A percentile compares a stretch with the other conserved stretches of the same genome.
phyloP scores from a whole-genome alignment of 139 green algal genomes.

The Coccomyxa sp. region DNA sequence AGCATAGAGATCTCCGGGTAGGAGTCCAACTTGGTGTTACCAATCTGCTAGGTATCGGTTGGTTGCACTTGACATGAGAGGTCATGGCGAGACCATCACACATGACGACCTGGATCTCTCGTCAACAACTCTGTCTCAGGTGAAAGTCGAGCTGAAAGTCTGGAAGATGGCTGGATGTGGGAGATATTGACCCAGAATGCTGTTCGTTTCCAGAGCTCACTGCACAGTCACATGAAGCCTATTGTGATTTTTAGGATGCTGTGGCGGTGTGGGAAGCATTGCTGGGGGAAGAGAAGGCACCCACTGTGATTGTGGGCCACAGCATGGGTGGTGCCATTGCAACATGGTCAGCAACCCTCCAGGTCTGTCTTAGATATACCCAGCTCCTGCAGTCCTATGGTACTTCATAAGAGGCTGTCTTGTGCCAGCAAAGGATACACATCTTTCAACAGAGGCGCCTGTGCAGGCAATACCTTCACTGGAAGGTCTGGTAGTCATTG shows the following conservation, averaged over 20 bases:
- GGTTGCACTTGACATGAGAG: slow-evolving; percentile 70
- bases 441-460: neutral
- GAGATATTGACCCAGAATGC: neutral
- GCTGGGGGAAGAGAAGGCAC: slow-evolving; percentile 30
- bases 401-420: neutral
- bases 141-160: neutral
- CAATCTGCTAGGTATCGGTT: slow-evolving; percentile 50
- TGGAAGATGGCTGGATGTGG: neutral
- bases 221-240: too few species aligned
- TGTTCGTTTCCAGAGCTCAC: too few species aligned
- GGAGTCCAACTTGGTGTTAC: too few species aligned
- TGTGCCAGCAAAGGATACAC: neutral
- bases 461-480: slow-evolving; percentile 38
- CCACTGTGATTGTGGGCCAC: slow-evolving; percentile 77
- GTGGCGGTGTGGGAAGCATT: slow-evolving; percentile 58
- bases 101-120: slow-evolving; percentile 64
- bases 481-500: slow-evolving; percentile 81
- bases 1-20: too few species aligned
- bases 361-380: slow-evolving; percentile 15
- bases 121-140: slow-evolving; percentile 26
- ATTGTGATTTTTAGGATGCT: slow-evolving; percentile 38
- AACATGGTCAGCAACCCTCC: slow-evolving; percentile 47
- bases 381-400: neutral
- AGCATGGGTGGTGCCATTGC: slow-evolving; percentile 85
- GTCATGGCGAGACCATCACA: slow-evolving; percentile 62